Base-by-base conservation (phyloP, 2,329 filamentous ascomycete species). In the Nectriaceae sp. region DNA sequence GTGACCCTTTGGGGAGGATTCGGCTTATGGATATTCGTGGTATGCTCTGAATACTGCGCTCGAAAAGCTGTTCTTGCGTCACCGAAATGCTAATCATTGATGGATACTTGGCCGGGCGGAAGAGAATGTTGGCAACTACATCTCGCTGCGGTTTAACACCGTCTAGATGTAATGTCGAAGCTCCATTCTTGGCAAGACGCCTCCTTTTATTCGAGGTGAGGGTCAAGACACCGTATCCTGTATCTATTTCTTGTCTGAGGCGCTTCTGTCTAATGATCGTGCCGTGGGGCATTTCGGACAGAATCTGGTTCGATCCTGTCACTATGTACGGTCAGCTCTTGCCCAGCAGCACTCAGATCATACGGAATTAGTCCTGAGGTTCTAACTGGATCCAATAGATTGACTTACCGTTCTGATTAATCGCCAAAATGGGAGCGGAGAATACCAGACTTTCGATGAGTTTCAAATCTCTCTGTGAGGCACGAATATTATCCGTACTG, bases 241-340 rank as follows among this genome's bases (percentile, higher is more conserved):
- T 19, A 3, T 52, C 33, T 5, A 55, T 45, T 16, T 55, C 49
- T 19, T 55, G 52, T 22, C 52, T 49, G 2, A 44, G 3, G 4
- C 53, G 49, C 21, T 55, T 52, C 3, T 55, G 53, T 19, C 49
- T 42, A 18, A 55, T 55, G 11, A 55, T n/a, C 1, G 43, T 44
- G 1, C 42, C 52, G 4, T 15, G 19, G 0, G 49, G 52, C 3
- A 55, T 19, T 10, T 40, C 21, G 5, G 48, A 24, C 0, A 45
- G 38, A 4, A 55, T 36, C 4, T 46, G 43, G 1, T 21, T 21
- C 0, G 45, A 49, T 3, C 44, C 31, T 8, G 44, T 8, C 1
- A 37, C 53, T 54, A 3, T 4, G 3, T 13, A 15, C 15, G 11
- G 42, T 29, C 11, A 24, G 2, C n/a, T 42, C 42, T 2, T 46